phyloP scores from a whole-genome alignment of 768 basidiomycete genomes.

The Boletus reticulatus region DNA sequence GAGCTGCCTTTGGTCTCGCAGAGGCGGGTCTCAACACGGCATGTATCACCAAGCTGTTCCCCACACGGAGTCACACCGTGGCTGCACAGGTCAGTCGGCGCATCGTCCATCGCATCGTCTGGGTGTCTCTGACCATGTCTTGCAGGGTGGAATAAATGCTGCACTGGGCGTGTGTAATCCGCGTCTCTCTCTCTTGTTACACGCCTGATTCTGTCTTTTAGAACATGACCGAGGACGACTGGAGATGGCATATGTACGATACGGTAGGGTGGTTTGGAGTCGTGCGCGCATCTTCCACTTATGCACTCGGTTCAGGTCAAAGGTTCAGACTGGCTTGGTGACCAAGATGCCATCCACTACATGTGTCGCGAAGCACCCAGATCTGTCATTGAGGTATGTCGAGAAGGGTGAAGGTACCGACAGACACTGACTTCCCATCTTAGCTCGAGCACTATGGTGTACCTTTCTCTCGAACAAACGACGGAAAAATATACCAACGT shows the following conservation, averaged over 20 bases:
- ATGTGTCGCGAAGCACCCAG: conserved; percentile 98
- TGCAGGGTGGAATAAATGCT: conserved; percentile 95
- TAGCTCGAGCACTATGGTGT: conserved; percentile 99
- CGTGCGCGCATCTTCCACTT: conserved; percentile 8
- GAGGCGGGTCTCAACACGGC: conserved; percentile 99
- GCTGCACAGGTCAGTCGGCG: conserved; percentile 77
- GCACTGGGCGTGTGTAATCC: conserved; percentile 75
- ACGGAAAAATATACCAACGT: conserved; percentile 99
- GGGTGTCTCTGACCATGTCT: conserved; percentile 11
- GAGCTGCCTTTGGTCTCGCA: conserved; percentile 97
- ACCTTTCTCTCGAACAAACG: conserved; percentile 96
- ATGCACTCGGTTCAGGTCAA: conserved; percentile 67
- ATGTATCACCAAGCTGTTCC: conserved; percentile 98
- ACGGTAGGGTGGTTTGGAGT: conserved; percentile 53
- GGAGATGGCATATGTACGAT: conserved; percentile 99
- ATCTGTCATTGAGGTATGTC: conserved; percentile 82
- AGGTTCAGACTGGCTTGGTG: conserved; percentile 99
- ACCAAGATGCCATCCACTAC: conserved; percentile 99
- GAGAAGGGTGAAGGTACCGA: background rate
- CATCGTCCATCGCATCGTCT: background rate
- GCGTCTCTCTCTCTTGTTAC: conserved; percentile 3
- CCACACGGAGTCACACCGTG: conserved; percentile 97
- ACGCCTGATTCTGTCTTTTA: conserved; percentile 27
- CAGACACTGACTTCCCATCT: background rate
- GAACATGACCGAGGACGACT: conserved; percentile 99